Conservation (phyloP, 2,329 filamentous ascomycete genomes). For the Colletotrichum melonis region DNA sequence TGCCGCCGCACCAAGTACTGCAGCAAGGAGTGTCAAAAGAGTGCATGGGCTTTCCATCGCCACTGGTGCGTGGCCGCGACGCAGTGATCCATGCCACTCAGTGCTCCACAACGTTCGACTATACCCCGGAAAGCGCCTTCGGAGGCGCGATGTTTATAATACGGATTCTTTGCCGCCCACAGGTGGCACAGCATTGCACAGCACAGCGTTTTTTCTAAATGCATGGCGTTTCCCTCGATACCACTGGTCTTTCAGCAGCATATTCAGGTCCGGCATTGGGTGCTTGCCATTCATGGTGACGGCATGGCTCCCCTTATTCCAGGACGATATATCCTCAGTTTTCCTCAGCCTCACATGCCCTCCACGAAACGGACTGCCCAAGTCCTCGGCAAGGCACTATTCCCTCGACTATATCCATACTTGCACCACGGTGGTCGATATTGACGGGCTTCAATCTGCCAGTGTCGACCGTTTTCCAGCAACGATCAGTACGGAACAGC, state of each 20-base stretch:
- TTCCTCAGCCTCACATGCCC: not conserved
- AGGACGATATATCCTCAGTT: conserved; percentile 16
- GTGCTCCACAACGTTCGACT: conserved; percentile 35
- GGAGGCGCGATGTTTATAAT: conserved; percentile 33
- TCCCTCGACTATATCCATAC: not conserved
- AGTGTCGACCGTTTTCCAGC: not conserved
- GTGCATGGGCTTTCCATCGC: conserved; percentile 96
- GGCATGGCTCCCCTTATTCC: conserved; percentile 20
- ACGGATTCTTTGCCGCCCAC: conserved; percentile 34
- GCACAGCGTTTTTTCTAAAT: conserved; percentile 53
- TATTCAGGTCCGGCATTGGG: conserved; percentile 33
- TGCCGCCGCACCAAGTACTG: conserved; percentile 98
- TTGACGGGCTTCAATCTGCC: not conserved
- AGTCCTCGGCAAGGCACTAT: not conserved
- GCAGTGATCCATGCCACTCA: conserved; percentile 50
- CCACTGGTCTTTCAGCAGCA: conserved; percentile 47
- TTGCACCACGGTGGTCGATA: not conserved
- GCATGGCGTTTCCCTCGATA: conserved; percentile 57
- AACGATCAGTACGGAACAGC: not conserved
- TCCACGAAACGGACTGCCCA: not conserved
- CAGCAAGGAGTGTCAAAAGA: conserved; percentile 99
- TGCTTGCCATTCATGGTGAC: conserved; percentile 33
- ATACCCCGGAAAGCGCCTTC: conserved; percentile 18
- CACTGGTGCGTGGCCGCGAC: conserved; percentile 93
- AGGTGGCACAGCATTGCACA: conserved; percentile 53